Base-by-base conservation (phyloP, 2,329 filamentous ascomycete species). In the Colletotrichum sp. region DNA sequence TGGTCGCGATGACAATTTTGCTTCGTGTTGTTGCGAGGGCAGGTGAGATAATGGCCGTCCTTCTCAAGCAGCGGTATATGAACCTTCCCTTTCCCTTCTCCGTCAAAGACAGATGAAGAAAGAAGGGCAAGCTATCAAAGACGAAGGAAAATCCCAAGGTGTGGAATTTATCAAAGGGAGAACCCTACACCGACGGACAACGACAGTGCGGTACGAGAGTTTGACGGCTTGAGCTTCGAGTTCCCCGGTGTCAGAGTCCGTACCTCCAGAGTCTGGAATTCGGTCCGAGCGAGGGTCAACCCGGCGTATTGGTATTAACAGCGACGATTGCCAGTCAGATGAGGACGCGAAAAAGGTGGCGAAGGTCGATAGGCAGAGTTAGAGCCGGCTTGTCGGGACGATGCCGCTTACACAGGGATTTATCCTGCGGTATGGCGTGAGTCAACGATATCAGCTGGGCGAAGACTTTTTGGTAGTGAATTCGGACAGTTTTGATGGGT, bases 271-370 rank as follows among this genome's bases (percentile, higher is more conserved):
- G 36, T 72, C 69, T 39, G 55, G 27, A 27, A 65, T 39, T 29
- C 25, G n/a, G 65, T 76, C 74, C 70, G 70, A 76, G 74, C 70
- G 70, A 52, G 71, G 59, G 64, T 64, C 69, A 76, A 76, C 69
- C 69, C 63, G 69, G 57, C 12, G 34, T 27, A 44, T 34, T n/a
- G 57, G 55, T 25, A 30, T 63, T 57, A 13, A 7, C n/a, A 13
- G n/a, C 44, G n/a, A 52, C n/a, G 44, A 52, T 13, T 52, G 11
- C n/a, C 12, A 52, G 44, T 52, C 44, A 13, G 44, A 22, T 3
- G n/a, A 52, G n/a, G 11, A 22, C n/a, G 44, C 44, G 44, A 52
- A 52, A 52, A 25, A 6, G n/a, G 44, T 25, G 44, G n/a, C 44
- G n/a, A 1, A 22, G 19, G 63, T 65, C 32, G n/a, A 66, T 2